Percentiles rank a stretch among this genome's conserved stretches.
phyloP scores from a whole-genome alignment of 371 early-diverging fungal genomes.

The Mortierella sp. region DNA sequence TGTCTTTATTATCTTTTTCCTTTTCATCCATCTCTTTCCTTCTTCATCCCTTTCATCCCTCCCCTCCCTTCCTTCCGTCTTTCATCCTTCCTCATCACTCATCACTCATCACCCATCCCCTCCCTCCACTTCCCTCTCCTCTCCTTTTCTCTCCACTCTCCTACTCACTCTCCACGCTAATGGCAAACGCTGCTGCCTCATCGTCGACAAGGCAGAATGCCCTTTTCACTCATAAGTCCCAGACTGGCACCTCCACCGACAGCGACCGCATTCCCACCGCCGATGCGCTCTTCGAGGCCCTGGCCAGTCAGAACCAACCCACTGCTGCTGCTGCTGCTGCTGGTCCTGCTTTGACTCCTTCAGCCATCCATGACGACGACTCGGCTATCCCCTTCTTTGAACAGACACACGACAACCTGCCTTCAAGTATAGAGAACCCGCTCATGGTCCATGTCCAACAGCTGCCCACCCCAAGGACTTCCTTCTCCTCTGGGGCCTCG shows the following conservation, averaged over 20 bases:
- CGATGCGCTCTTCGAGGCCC: constrained; percentile 46
- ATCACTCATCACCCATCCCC: neutral
- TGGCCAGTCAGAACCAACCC: constrained; percentile 17
- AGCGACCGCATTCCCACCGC: constrained; percentile 27
- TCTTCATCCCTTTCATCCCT: neutral
- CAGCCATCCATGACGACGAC: constrained; percentile 4
- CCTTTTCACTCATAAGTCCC: neutral
- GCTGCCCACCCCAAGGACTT: constrained; percentile 53
- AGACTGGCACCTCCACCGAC: neutral
- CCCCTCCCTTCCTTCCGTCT: neutral
- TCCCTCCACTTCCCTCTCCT: neutral
- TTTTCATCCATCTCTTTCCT: neutral
- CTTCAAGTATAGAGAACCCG: constrained; percentile 25
- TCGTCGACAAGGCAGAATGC: neutral
- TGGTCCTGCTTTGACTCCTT: neutral
- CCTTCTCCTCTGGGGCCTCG: constrained; percentile 54
- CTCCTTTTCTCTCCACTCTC: neutral
- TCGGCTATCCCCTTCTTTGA: constrained; percentile 24
- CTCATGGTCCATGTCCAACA: constrained; percentile 52
- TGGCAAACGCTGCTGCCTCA: neutral
- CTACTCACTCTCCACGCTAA: neutral
- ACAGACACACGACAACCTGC: constrained; percentile 2
- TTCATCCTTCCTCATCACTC: neutral
- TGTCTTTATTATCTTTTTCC: neutral
- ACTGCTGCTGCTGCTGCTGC: neutral